phyloP scores from a whole-genome alignment of 2,329 filamentous ascomycete species.

The Clarireedia paspali region DNA sequence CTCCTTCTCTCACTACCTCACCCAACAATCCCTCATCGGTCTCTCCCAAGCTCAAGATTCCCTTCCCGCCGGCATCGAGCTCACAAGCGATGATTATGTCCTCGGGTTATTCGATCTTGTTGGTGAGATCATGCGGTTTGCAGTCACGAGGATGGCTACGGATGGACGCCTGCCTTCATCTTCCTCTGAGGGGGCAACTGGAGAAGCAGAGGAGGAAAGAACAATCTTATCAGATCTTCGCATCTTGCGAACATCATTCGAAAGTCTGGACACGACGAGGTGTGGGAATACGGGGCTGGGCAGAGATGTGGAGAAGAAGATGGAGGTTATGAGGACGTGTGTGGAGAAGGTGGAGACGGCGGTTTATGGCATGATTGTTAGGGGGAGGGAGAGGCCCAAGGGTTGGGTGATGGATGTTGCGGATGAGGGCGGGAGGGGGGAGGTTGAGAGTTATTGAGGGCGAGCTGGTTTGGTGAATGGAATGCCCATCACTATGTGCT shows the following conservation, averaged over 20 bases:
- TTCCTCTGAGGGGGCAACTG: constrained; percentile 16
- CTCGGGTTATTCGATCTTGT: constrained; percentile 90
- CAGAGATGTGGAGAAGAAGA: constrained; percentile 67
- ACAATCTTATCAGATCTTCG: constrained; percentile 77
- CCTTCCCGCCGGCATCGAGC: constrained; percentile 44
- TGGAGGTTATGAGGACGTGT: constrained; percentile 76
- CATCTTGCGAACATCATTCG: constrained; percentile 66
- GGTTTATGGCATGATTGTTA: constrained; percentile 78
- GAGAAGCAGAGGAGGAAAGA: constrained; percentile 31
- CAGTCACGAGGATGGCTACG: constrained; percentile 79
- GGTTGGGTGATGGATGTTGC: constrained; percentile 81
- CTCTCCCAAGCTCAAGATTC: constrained; percentile 49
- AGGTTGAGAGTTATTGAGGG: constrained; percentile 25
- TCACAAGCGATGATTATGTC: constrained; percentile 80
- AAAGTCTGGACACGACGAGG: constrained; percentile 55
- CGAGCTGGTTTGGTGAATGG: neutral
- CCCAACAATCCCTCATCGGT: constrained; percentile 65
- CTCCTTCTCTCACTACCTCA: constrained; percentile 82
- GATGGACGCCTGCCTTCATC: constrained; percentile 35
- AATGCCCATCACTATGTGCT: too few species aligned
- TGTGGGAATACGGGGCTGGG: constrained; percentile 45
- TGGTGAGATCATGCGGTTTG: constrained; percentile 95
- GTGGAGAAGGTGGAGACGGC: constrained; percentile 91
- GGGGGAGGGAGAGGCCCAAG: constrained; percentile 80
- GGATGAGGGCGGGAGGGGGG: constrained; percentile 19